These are phyloP conservation scores for Salvia rosmarinus DNA, from an alignment of 257 asterid genomes.

Conservation along the genomic window DNA sequence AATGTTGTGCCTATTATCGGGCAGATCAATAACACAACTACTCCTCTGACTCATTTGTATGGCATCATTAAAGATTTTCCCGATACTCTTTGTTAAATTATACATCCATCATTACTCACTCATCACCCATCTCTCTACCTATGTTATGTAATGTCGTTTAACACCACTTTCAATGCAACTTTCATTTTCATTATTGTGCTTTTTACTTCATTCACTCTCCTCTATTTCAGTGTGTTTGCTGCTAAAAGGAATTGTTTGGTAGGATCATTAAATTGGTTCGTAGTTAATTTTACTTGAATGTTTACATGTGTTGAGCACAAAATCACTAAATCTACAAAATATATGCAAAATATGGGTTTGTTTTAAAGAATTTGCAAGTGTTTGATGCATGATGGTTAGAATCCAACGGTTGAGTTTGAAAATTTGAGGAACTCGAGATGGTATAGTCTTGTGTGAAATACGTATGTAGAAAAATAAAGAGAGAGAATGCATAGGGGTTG, in stretches of 20 bases:
- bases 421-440: constrained; percentile 23
- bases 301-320: not conserved
- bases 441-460: constrained; percentile 11
- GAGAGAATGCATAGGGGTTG: constrained; percentile 23
- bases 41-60: constrained; percentile 56
- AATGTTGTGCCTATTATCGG: constrained; percentile 38
- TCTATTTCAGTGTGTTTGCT: constrained; percentile 9
- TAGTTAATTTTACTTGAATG: not conserved
- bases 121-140: constrained; percentile 27
- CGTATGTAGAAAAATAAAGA: not conserved
- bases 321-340: no score
- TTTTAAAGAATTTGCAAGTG: not conserved
- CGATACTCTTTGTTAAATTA: constrained; percentile 18
- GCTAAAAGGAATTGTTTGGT: not conserved
- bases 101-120: constrained; percentile 43
- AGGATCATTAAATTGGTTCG: not conserved
- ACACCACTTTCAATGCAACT: constrained; percentile 2
- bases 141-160: not conserved
- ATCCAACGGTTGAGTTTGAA: constrained; percentile 26
- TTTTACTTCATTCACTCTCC: constrained; percentile 9
- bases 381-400: not conserved
- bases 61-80: constrained; percentile 45
- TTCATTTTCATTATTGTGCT: not conserved
- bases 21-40: constrained; percentile 52
- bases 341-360: no score